Conservation (phyloP, 2,329 filamentous ascomycete genomes). For the Sordariomycetes sp. region DNA sequence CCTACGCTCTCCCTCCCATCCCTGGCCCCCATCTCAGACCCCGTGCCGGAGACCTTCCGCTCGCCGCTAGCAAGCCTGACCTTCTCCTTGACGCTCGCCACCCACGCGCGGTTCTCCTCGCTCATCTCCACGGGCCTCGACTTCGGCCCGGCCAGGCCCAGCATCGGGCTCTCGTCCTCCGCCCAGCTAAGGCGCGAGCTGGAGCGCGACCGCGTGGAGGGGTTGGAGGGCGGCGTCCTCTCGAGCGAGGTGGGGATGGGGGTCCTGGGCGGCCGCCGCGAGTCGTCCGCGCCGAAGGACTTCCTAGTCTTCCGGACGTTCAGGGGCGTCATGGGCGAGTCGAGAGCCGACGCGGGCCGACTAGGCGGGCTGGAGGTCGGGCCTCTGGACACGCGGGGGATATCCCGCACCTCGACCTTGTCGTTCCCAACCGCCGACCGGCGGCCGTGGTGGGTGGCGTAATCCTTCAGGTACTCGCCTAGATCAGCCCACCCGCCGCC, state of each 20-base stretch:
- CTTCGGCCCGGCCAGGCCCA: conserved; percentile 63
- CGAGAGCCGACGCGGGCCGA: conserved; percentile 17
- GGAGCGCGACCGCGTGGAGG: conserved; percentile 34
- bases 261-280: conserved; percentile 24
- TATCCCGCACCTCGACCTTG: conserved; percentile 48
- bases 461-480: conserved; percentile 88
- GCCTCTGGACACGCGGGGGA: conserved; percentile 17
- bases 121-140: conserved; percentile 55
- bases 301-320: conserved; percentile 42
- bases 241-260: conserved; percentile 20
- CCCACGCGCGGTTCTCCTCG: conserved; percentile 67
- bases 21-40: conserved; percentile 3
- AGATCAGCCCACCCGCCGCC: conserved; percentile 98
- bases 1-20: conserved; percentile 33
- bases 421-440: conserved; percentile 38
- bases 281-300: conserved; percentile 25
- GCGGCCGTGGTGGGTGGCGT: conserved; percentile 84
- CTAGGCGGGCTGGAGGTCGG: conserved; percentile 27
- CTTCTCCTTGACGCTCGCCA: conserved; percentile 73
- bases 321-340: conserved; percentile 35
- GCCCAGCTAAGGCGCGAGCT: conserved; percentile 46
- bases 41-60: conserved; percentile 18
- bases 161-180: conserved; percentile 45
- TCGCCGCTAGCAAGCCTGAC: conserved; percentile 61
- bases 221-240: conserved; percentile 29